A percentile compares a stretch with the other conserved stretches of the same genome.
Evolutionary conservation across 176 grass and related monocot species (phyloP).

Genomic region (Carex cristatella): DNA sequence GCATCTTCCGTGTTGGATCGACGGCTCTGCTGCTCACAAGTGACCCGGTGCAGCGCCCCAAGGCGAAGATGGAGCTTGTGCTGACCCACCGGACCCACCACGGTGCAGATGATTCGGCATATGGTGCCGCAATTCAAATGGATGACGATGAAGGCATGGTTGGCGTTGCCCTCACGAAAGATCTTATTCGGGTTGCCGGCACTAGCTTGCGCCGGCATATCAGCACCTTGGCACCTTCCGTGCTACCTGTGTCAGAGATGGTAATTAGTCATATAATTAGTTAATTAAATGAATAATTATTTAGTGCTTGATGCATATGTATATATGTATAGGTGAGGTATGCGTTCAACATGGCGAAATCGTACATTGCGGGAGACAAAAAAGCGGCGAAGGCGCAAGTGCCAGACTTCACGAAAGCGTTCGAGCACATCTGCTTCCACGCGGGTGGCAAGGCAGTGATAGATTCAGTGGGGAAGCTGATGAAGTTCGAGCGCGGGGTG

Average conservation of each 20-base stretch:
- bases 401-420: conserved; percentile 71
- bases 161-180: conserved; percentile 71
- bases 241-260: conserved; percentile 51
- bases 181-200: conserved; percentile 71
- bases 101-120: conserved; percentile 56
- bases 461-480: conserved; percentile 55
- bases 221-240: conserved; percentile 43
- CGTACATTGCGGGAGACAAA: conserved; percentile 4
- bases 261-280: neutral
- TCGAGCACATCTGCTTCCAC: conserved; percentile 95
- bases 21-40: conserved; percentile 62
- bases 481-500: conserved; percentile 36
- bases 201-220: conserved; percentile 50
- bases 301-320: neutral
- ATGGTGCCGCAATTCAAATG: conserved; percentile 57
- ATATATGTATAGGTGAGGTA: conserved; percentile 26
- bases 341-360: conserved; percentile 33
- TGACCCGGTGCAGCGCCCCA: conserved; percentile 23
- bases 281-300: neutral
- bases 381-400: conserved; percentile 34
- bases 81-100: conserved; percentile 72
- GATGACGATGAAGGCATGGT: conserved; percentile 69
- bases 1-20: conserved; percentile 78
- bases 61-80: conserved; percentile 72
- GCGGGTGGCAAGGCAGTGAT: conserved; percentile 89